Evolutionary conservation across 2,329 filamentous ascomycete genomes (phyloP), one percentile per base, ranked within the genome.

Genomic region (Graphium sp.): DNA sequence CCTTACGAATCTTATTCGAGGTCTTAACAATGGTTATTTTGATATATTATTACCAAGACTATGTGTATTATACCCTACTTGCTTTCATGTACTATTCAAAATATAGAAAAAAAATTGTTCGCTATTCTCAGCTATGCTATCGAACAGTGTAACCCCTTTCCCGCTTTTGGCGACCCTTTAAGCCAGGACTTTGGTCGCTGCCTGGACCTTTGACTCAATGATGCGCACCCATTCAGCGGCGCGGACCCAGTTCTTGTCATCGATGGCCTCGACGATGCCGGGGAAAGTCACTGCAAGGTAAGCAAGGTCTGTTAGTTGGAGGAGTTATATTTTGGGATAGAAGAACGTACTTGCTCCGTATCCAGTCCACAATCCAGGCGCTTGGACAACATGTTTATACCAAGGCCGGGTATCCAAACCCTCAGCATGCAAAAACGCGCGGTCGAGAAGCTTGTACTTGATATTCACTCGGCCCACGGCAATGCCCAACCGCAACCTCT

Each of bases 371-470:
- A 87, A 49, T 0, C 85, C 85, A 0, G 85, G 85, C 2, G 85
- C 85, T 51, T 91, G 94, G 2, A 94, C 78, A 3, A 93, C 77
- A 43, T 94, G 87, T 56, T 94, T 94, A 58, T 87, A 95, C 84
- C 84, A 94, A 15, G 59, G 58, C 34, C 87, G 60, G 2, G 72
- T 71, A 46, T 93, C 85, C 13, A 95, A 53, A 1, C 87, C 87
- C 4, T 65, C 60, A 5, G 69, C 53, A 41, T 82, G 77, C 36
- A 94, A 42, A 50, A 94, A 93, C 28, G 74, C 61, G 11, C 84
- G 63, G 49, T 95, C 87, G 1, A 95, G 55, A 7, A 61, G 58
- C 62, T 93, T 92, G 59, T 92, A 92, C 47, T 79, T 78, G 18
- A 59, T 61, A 49, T 95, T 95, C 24, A 76, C 66, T 8, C 52